Evolutionary conservation across 306 rosid genomes (phyloP), one percentile per base, ranked within the genome.

Genomic region (Rubus parviflorus): DNA sequence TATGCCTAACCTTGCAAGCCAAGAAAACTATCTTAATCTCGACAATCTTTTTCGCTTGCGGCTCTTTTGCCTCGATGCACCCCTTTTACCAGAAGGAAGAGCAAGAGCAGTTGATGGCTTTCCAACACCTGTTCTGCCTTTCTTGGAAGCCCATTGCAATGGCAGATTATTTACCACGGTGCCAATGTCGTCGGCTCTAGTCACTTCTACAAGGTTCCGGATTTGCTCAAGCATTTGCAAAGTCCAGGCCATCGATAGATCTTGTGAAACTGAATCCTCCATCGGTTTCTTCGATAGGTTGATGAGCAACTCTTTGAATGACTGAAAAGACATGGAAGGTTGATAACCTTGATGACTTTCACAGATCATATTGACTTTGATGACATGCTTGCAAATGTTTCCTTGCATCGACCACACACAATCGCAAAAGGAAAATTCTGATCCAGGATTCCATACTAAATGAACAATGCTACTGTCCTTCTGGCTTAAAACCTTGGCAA

Each of bases 391-490:
- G 94, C 97, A 89, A 46, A 92, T 88, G 84, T 89, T 95, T 75
- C 98, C 97, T 80, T 91, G 97, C 91, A 79, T 70, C 13, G 90
- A 88, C 89, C 92, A 88, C n/a, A 83, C 38, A 57, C 90, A 86
- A 69, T 86, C 85, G 52, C 98, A 95, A 62, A 92, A 91, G 41
- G 97, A 87, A 75, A 92, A 95, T 78, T 95, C 96, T 38, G 97
- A 86, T 72, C 97, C 90, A 0, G 97, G 97, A 86, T 95, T 95
- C 99, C 99, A 95, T 56, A 95, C 98, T 57, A 89, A 45, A 82
- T 81, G 91, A 52, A 84, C 56, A 57, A 46, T 9, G 61, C 73
- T 78, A 53, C 82, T 80, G 68, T 92, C 91, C 73, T 87, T 92
- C 81, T 89, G 94, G 87, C 97, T 89, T 47, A 73, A 74, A 70